These are phyloP conservation scores for Abrus precatorius DNA, from an alignment of 306 rosid genomes.

Conservation along the genomic window DNA sequence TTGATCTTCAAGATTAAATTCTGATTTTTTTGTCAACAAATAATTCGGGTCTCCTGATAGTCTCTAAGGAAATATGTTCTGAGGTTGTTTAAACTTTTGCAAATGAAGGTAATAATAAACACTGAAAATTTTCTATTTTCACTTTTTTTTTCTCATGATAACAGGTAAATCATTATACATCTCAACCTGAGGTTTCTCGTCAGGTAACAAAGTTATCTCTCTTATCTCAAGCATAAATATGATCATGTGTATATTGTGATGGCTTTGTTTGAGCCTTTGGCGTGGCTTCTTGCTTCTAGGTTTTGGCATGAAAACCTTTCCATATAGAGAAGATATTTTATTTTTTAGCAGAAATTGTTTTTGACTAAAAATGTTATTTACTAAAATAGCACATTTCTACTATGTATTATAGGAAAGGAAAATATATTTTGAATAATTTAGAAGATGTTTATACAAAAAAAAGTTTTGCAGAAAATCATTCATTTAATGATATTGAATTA, in stretches of 20 bases:
- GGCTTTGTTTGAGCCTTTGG: constrained; percentile 16
- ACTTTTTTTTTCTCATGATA: background rate
- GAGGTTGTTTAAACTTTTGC: constrained; percentile 22
- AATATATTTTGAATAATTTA: constrained; percentile 9
- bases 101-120: constrained; percentile 27
- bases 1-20: constrained; percentile 35
- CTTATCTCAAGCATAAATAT: constrained; percentile 7
- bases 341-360: constrained; percentile 21
- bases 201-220: constrained; percentile 69
- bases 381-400: constrained; percentile 15
- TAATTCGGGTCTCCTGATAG: constrained; percentile 27
- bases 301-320: constrained; percentile 13
- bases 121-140: constrained; percentile 38
- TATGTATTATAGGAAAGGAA: constrained; percentile 10
- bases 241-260: background rate
- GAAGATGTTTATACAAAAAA: constrained; percentile 5
- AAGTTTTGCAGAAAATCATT: constrained; percentile 3
- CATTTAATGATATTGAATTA: constrained; percentile 2
- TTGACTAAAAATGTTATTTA: background rate
- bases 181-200: constrained; percentile 84
- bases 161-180: constrained; percentile 82
- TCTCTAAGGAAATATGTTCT: constrained; percentile 16
- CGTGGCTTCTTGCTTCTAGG: constrained; percentile 9
- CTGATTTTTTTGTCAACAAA: constrained; percentile 33
- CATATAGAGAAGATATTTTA: constrained; percentile 3